A percentile compares a stretch with the other conserved stretches of the same genome.
Evolutionary conservation across 176 grass and related monocot species (phyloP).

Genomic region (Otatea glauca): DNA sequence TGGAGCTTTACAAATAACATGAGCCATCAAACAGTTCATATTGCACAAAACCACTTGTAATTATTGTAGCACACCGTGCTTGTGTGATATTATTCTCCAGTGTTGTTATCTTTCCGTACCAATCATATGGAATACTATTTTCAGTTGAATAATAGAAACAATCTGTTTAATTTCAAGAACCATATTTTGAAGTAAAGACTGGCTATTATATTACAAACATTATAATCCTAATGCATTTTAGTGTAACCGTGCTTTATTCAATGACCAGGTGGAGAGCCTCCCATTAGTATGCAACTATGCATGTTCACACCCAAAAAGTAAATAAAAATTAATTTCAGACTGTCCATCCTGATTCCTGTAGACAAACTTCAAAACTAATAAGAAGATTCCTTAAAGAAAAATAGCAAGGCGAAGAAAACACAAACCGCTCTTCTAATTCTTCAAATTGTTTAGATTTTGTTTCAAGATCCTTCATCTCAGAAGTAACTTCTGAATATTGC

Average conservation of each 20-base stretch:
- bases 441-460: constrained; percentile 87
- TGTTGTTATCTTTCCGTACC: background rate
- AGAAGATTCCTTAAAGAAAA: constrained; percentile 11
- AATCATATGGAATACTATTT: constrained; percentile 22
- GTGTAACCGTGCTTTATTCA: background rate
- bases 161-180: constrained; percentile 3
- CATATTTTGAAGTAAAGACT: background rate
- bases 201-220: background rate
- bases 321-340: background rate
- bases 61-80: constrained; percentile 25
- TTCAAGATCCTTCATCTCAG: constrained; percentile 80
- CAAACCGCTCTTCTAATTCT: constrained; percentile 87
- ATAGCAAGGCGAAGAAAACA: constrained; percentile 20
- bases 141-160: constrained; percentile 30
- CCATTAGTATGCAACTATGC: background rate
- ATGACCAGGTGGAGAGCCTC: background rate
- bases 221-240: background rate
- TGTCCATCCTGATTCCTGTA: constrained; percentile 6
- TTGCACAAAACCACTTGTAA: background rate
- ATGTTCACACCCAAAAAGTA: background rate
- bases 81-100: constrained; percentile 1
- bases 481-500: constrained; percentile 69
- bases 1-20: constrained; percentile 18
- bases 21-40: background rate
- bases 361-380: background rate